Evolutionary conservation across 2,329 filamentous ascomycete genomes (phyloP).

Genomic region (Calonectria leucothoes): DNA sequence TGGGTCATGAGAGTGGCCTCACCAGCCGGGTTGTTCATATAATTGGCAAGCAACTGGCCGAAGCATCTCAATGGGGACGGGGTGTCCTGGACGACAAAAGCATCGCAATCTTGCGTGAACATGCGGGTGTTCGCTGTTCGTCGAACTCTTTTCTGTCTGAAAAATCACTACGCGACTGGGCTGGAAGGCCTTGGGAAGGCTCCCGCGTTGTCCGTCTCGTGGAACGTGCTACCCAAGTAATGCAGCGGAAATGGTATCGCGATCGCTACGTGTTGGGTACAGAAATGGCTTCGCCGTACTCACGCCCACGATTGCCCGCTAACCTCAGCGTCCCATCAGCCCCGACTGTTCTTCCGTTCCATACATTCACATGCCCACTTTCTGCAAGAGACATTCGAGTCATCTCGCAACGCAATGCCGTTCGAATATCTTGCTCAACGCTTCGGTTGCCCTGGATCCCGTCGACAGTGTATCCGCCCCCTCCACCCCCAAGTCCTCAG

Average conservation of each 20-base stretch:
- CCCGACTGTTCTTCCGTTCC: conserved; percentile 94
- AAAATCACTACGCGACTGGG: conserved; percentile 68
- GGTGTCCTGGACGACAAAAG: conserved; percentile 72
- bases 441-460: conserved; percentile 90
- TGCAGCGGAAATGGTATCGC: conserved; percentile 88
- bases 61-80: conserved; percentile 87
- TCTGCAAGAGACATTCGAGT: conserved; percentile 91
- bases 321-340: conserved; percentile 84
- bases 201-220: conserved; percentile 84
- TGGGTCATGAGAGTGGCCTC: conserved; percentile 77
- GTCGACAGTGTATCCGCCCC: conserved; percentile 83
- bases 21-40: conserved; percentile 92
- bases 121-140: conserved; percentile 56
- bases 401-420: conserved; percentile 94
- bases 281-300: conserved; percentile 69
- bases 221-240: conserved; percentile 83
- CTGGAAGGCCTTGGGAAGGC: conserved; percentile 86
- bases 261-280: conserved; percentile 77
- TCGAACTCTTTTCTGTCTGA: conserved; percentile 51
- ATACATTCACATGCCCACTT: conserved; percentile 96
- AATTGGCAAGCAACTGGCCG: conserved; percentile 86
- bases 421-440: conserved; percentile 92
- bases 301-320: conserved; percentile 78
- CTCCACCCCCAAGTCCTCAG: conserved; percentile 81
- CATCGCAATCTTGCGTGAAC: conserved; percentile 62